Evolutionary conservation across 371 early-diverging fungal genomes (phyloP).

Genomic region (Mycotypha africana): DNA sequence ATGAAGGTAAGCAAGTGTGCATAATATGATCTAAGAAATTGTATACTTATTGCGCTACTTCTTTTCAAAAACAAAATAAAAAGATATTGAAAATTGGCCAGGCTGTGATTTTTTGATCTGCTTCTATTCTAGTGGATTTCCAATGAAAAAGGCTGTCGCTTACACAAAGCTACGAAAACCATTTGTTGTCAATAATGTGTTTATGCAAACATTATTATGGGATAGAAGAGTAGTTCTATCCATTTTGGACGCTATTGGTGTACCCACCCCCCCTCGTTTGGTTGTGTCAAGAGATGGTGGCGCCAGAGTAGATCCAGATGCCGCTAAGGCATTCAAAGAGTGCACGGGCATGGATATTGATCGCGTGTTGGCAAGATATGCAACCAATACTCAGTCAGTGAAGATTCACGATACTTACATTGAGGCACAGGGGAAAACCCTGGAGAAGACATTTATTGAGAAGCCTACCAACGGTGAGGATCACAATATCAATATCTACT

Average conservation of each 20-base stretch:
- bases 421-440: conserved; percentile 54
- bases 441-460: conserved; percentile 96
- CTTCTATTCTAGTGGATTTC: conserved; percentile 95
- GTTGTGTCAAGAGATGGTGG: conserved; percentile 73
- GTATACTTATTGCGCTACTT: no score
- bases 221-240: conserved; percentile 89
- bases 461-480: conserved; percentile 97
- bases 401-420: conserved; percentile 62
- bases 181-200: conserved; percentile 88
- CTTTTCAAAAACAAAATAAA: background rate
- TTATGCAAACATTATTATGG: conserved; percentile 87
- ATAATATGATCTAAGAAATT: no score
- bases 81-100: conserved; percentile 91
- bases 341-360: conserved; percentile 53
- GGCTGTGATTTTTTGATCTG: conserved; percentile 94
- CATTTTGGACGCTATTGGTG: conserved; percentile 78
- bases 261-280: conserved; percentile 85
- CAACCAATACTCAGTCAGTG: conserved; percentile 18
- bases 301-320: conserved; percentile 41
- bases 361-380: conserved; percentile 26
- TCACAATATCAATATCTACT: conserved; percentile 97
- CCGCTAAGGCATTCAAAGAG: conserved; percentile 34
- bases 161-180: conserved; percentile 85
- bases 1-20: conserved; percentile 70
- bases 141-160: conserved; percentile 88